Evolutionary conservation across 116 monocot genomes (phyloP).

Genomic region (Zostera marina): DNA sequence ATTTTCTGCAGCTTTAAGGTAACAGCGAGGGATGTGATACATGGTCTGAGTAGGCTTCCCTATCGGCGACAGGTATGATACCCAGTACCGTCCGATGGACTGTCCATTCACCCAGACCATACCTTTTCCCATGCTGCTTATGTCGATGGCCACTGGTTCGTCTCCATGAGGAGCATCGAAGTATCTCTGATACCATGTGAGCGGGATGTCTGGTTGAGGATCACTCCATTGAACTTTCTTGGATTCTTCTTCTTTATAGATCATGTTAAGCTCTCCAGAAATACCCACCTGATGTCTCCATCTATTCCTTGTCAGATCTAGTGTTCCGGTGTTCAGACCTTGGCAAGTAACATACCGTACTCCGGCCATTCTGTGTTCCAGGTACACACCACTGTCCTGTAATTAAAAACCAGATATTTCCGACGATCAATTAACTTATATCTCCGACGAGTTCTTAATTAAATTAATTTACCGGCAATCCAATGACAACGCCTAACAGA

Average conservation of each 20-base stretch:
- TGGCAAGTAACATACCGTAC: slow-evolving; percentile 28
- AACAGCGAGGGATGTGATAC: slow-evolving; percentile 13
- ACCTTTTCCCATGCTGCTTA: slow-evolving; percentile 83
- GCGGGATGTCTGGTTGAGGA: slow-evolving; percentile 6
- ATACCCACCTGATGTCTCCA: slow-evolving; percentile 58
- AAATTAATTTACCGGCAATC: slow-evolving; percentile 42
- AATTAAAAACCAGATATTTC: not conserved
- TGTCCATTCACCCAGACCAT: slow-evolving; percentile 63
- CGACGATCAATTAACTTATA: no score
- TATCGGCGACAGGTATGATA: slow-evolving; percentile 40
- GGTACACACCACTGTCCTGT: slow-evolving; percentile 70
- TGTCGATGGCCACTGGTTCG: slow-evolving; percentile 52
- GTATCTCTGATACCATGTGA: slow-evolving; percentile 52
- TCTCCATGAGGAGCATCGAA: slow-evolving; percentile 54
- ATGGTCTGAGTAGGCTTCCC: slow-evolving; percentile 58
- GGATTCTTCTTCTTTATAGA: slow-evolving; percentile 9
- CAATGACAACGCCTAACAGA: slow-evolving; percentile 39
- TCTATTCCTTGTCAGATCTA: slow-evolving; percentile 38
- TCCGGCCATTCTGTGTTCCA: slow-evolving; percentile 52
- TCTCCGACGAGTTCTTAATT: no score
- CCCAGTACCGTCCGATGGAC: slow-evolving; percentile 77
- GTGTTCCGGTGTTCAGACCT: slow-evolving; percentile 87
- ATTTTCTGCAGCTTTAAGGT: not conserved
- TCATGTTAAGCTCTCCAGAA: slow-evolving; percentile 21
- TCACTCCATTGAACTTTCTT: slow-evolving; percentile 24